Conservation (phyloP, 495 filamentous ascomycete genomes). For the Trichoderma parareesei region DNA sequence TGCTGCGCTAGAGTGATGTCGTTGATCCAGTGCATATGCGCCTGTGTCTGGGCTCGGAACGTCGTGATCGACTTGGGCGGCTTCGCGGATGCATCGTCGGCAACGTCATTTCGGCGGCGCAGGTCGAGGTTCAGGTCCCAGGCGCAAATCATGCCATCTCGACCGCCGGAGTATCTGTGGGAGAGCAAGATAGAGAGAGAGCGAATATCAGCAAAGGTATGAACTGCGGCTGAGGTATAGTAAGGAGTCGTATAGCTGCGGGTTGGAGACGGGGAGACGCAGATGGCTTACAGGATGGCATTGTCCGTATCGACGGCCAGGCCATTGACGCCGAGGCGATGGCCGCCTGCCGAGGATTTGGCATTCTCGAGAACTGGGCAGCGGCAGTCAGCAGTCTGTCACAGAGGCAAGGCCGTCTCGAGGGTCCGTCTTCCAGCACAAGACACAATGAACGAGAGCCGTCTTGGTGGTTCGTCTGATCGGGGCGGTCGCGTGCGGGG, state of each 20-base stretch:
- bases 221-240: not conserved
- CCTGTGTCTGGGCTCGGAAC: slow-evolving; percentile 89
- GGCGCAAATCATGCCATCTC: slow-evolving; percentile 91
- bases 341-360: slow-evolving; percentile 75
- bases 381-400: slow-evolving; percentile 10
- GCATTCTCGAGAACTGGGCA: slow-evolving; percentile 81
- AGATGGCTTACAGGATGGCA: slow-evolving; percentile 70
- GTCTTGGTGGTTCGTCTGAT: not conserved
- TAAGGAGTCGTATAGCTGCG: not conserved
- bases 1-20: slow-evolving; percentile 82
- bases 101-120: slow-evolving; percentile 23
- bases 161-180: slow-evolving; percentile 73
- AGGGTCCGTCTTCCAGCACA: not conserved
- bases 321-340: slow-evolving; percentile 90
- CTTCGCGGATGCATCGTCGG: slow-evolving; percentile 26
- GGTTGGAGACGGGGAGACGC: slow-evolving; percentile 14
- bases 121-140: slow-evolving; percentile 75
- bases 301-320: slow-evolving; percentile 77
- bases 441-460: not conserved
- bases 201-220: not conserved
- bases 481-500: slow-evolving; percentile 8
- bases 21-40: slow-evolving; percentile 98
- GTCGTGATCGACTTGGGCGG: slow-evolving; percentile 42
- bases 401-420: not conserved
- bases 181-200: not conserved